phyloP scores from a whole-genome alignment of 2,329 filamentous ascomycete species.

The Sporothrix globosa region DNA sequence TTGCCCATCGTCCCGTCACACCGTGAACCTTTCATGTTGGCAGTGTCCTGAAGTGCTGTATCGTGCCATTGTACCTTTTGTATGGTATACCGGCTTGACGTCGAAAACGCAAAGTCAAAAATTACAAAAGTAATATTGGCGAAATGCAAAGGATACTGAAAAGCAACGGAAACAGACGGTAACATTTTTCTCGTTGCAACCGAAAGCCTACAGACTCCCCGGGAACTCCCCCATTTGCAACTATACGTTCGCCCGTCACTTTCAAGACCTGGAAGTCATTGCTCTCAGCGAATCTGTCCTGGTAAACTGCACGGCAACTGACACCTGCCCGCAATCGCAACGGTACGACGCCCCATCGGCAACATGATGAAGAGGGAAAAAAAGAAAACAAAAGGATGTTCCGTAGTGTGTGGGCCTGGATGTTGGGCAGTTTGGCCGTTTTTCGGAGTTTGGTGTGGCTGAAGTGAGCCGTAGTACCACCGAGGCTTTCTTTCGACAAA shows the following conservation, averaged over 20 bases:
- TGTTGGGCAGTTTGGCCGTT: not conserved
- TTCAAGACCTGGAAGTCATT: not conserved
- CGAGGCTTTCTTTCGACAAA: not conserved
- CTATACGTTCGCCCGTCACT: not conserved
- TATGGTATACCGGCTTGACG: not conserved
- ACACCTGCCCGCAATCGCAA: not conserved
- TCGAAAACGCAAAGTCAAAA: not conserved
- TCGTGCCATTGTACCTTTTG: not conserved
- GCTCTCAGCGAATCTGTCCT: not conserved
- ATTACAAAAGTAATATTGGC: not conserved
- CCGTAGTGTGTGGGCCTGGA: not conserved
- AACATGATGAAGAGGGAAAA: not conserved
- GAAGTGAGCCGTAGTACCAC: constrained; percentile 21
- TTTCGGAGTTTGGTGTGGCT: constrained; percentile 23
- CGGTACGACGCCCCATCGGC: not conserved
- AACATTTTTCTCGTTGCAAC: not conserved
- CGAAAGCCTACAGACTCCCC: not conserved
- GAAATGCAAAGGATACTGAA: not conserved
- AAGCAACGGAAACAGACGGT: not conserved
- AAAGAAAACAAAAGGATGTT: not conserved
- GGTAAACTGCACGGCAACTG: not conserved
- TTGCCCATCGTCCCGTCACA: constrained; percentile 7
- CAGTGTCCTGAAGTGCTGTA: not conserved
- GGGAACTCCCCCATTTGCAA: not conserved
- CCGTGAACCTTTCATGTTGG: not conserved